These are phyloP conservation scores for Lachnellula occidentalis DNA, from an alignment of 2,329 filamentous ascomycete genomes.

Conservation along the genomic window DNA sequence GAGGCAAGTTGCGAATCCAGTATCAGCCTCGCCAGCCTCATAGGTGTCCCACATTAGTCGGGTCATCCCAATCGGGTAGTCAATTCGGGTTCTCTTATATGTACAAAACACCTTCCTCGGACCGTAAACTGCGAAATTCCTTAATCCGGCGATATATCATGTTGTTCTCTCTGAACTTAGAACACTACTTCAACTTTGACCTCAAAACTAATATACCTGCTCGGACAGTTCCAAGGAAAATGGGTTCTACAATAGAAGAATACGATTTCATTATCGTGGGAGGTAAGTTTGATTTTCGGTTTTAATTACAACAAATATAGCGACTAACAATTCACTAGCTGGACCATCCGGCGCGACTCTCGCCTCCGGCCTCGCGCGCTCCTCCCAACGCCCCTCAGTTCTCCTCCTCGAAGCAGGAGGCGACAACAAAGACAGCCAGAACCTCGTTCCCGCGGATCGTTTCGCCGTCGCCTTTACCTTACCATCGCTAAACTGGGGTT, in stretches of 20 bases:
- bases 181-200: no score
- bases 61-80: no score
- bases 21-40: no score
- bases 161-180: no score
- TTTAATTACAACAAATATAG: not conserved
- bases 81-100: no score
- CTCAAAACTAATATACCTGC: not conserved
- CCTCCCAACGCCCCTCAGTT: slow-evolving; percentile 43
- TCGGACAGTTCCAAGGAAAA: not conserved
- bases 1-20: no score
- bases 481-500: slow-evolving; percentile 23
- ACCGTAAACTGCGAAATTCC: no score
- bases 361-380: slow-evolving; percentile 46
- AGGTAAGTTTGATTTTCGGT: slow-evolving; percentile 11
- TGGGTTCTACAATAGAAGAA: not conserved
- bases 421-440: slow-evolving; percentile 40
- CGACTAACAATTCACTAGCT: slow-evolving; percentile 32
- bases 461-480: slow-evolving; percentile 43
- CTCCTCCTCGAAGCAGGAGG: slow-evolving; percentile 57
- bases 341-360: slow-evolving; percentile 56
- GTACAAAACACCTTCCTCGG: no score
- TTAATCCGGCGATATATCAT: no score
- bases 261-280: slow-evolving; percentile 22
- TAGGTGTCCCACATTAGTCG: no score
- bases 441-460: slow-evolving; percentile 49